Percentiles rank a stretch among this genome's conserved stretches.
These are phyloP conservation scores for Colletotrichum brevisporum DNA, from an alignment of 2,329 filamentous ascomycete genomes.

Conservation along the genomic window DNA sequence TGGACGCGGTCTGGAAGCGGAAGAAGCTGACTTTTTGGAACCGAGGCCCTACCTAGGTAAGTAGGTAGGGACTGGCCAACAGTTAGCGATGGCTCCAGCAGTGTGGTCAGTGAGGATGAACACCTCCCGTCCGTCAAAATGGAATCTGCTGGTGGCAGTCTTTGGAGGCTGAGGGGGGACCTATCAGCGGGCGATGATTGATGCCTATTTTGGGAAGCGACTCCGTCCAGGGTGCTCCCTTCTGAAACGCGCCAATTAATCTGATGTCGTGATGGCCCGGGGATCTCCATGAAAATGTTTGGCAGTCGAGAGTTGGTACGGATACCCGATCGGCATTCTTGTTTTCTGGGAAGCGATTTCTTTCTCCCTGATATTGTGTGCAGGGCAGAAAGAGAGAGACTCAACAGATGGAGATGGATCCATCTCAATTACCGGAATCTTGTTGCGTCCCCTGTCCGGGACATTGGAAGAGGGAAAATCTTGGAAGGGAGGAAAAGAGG, in stretches of 20 bases:
- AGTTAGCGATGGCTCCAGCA: neutral
- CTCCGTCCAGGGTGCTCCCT: conserved; percentile 29
- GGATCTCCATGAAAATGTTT: conserved; percentile 27
- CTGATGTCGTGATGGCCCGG: conserved; percentile 38
- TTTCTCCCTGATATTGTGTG: conserved; percentile 4
- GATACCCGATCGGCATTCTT: conserved; percentile 1
- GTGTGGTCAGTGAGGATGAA: conserved; percentile 6
- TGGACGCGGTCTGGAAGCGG: neutral
- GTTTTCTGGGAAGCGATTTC: neutral
- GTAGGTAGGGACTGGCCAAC: too few relatives aligned
- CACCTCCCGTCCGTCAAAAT: neutral
- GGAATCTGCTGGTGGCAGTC: too few relatives aligned
- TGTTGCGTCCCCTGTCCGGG: conserved; percentile 19
- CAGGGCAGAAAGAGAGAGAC: conserved; percentile 4
- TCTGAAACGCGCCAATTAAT: conserved; percentile 40
- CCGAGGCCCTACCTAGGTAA: too few relatives aligned
- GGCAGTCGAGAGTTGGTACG: neutral
- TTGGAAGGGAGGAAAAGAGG: conserved; percentile 10
- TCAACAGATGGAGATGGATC: neutral
- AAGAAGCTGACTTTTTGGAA: neutral
- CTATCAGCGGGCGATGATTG: conserved; percentile 1
- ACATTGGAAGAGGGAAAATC: conserved; percentile 6
- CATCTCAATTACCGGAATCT: conserved; percentile 24
- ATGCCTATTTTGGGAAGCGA: conserved; percentile 31
- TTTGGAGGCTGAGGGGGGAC: too few relatives aligned